These are phyloP conservation scores for Schwanniomyces etchellsii DNA, from an alignment of 1,139 yeast species.

Conservation along the genomic window DNA sequence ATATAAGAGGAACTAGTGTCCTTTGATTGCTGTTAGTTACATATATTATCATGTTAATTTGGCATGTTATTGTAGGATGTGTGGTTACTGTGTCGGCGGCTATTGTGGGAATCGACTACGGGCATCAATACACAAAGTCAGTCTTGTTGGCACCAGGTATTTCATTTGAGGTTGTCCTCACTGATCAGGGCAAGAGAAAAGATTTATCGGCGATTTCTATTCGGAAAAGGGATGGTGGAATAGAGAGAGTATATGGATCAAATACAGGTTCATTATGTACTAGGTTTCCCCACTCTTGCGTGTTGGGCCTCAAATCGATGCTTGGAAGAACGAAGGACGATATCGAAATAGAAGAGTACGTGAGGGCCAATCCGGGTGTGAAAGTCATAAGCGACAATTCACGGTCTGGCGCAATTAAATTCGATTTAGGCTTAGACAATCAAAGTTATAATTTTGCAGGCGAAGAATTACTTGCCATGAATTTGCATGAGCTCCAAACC, in stretches of 20 bases:
- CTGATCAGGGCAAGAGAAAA: constrained; percentile 88
- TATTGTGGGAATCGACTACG: constrained; percentile 82
- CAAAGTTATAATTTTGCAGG: constrained; percentile 37
- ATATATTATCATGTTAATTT: not conserved
- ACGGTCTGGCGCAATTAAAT: constrained; percentile 49
- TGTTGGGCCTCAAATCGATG: constrained; percentile 62
- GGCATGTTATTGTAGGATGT: constrained; percentile 6
- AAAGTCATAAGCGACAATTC: constrained; percentile 33
- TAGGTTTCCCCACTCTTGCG: constrained; percentile 68
- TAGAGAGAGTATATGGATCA: constrained; percentile 77
- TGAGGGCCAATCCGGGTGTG: constrained; percentile 57
- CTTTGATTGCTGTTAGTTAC: no score
- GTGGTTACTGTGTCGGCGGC: constrained; percentile 34
- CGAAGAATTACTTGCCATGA: constrained; percentile 87
- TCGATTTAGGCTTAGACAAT: constrained; percentile 44
- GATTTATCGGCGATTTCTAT: constrained; percentile 77
- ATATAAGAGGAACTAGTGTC: no score
- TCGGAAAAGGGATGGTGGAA: constrained; percentile 37
- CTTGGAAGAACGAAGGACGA: constrained; percentile 61
- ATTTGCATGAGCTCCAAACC: constrained; percentile 54
- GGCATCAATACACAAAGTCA: constrained; percentile 84
- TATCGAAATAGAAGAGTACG: constrained; percentile 38
- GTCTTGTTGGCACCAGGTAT: constrained; percentile 88
- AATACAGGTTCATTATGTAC: constrained; percentile 66
- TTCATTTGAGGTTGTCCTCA: constrained; percentile 79